Evolutionary conservation across 192 early-diverging fungal genomes (phyloP).

Genomic region (Geranomyces michiganensis): DNA sequence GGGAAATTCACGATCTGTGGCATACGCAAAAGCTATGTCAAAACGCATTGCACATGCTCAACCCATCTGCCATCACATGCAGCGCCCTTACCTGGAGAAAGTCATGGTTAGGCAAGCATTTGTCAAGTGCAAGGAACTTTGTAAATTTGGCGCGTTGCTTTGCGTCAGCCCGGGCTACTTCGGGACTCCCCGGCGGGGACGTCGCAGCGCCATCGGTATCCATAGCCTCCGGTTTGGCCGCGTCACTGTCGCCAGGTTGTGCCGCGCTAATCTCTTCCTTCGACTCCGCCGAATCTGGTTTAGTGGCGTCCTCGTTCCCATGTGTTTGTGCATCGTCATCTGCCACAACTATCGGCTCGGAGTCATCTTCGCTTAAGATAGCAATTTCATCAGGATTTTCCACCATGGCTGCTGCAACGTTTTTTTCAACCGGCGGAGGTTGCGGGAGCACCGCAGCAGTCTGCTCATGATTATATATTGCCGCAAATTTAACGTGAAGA

Average conservation of each 20-base stretch:
- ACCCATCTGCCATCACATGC: neutral
- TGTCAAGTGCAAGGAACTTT: slow-evolving; percentile 91
- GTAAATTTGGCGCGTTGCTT: slow-evolving; percentile 50
- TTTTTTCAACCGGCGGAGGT: slow-evolving; percentile 10
- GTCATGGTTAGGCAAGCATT: slow-evolving; percentile 76
- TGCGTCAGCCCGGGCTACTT: neutral
- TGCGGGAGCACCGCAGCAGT: neutral
- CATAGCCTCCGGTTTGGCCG: neutral
- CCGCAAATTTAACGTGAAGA: slow-evolving; percentile 88
- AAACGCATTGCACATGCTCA: neutral
- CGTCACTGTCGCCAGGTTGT: neutral
- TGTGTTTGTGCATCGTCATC: too few relatives aligned
- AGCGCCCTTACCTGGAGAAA: slow-evolving; percentile 74
- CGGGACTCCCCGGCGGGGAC: neutral
- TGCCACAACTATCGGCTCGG: slow-evolving; percentile 4
- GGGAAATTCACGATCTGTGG: slow-evolving; percentile 44
- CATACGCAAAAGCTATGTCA: slow-evolving; percentile 3
- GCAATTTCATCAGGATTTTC: slow-evolving; percentile 69
- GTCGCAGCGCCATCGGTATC: neutral
- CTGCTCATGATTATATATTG: slow-evolving; percentile 57
- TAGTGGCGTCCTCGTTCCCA: neutral
- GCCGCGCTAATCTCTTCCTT: neutral
- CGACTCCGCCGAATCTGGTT: neutral
- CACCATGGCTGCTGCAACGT: slow-evolving; percentile 25
- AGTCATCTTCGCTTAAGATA: slow-evolving; percentile 47